Conservation (phyloP, 306 rosid genomes). For the Trifolium repens region DNA sequence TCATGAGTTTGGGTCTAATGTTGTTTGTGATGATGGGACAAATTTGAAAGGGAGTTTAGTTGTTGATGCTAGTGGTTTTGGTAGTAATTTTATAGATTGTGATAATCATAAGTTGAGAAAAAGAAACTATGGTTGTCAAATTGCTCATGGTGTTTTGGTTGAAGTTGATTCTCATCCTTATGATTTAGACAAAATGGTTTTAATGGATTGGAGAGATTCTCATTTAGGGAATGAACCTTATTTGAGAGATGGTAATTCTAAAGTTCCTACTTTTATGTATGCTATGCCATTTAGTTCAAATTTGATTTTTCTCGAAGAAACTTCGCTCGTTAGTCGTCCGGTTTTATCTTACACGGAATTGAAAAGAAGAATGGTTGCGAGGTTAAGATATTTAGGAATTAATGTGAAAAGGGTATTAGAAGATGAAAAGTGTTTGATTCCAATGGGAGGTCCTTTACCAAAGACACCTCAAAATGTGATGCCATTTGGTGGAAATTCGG, state of each 20-base stretch:
- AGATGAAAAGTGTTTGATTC: constrained; percentile 88
- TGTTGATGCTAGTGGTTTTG: constrained; percentile 89
- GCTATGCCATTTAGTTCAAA: constrained; percentile 89
- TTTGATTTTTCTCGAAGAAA: constrained; percentile 79
- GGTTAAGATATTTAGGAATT: constrained; percentile 81
- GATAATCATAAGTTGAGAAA: constrained; percentile 55
- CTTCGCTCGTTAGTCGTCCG: constrained; percentile 82
- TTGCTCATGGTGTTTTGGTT: constrained; percentile 85
- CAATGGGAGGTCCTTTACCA: constrained; percentile 96
- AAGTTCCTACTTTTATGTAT: constrained; percentile 75
- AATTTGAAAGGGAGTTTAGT: constrained; percentile 65
- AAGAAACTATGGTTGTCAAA: constrained; percentile 71
- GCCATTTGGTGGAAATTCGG: constrained; percentile 80
- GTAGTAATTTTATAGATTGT: constrained; percentile 51
- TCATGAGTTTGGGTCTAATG: constrained; percentile 59
- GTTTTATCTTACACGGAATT: constrained; percentile 63
- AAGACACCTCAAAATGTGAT: constrained; percentile 66
- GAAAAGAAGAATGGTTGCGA: constrained; percentile 81
- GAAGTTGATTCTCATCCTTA: constrained; percentile 82
- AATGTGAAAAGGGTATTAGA: constrained; percentile 68
- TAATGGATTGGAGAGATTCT: constrained; percentile 70
- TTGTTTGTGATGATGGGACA: constrained; percentile 67
- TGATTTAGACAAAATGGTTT: constrained; percentile 77
- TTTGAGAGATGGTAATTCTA: constrained; percentile 58
- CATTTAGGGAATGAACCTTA: constrained; percentile 78